Evolutionary conservation across 2,329 filamentous ascomycete genomes (phyloP), one percentile per base, ranked within the genome.

Genomic region (Fusarium mangiferae): DNA sequence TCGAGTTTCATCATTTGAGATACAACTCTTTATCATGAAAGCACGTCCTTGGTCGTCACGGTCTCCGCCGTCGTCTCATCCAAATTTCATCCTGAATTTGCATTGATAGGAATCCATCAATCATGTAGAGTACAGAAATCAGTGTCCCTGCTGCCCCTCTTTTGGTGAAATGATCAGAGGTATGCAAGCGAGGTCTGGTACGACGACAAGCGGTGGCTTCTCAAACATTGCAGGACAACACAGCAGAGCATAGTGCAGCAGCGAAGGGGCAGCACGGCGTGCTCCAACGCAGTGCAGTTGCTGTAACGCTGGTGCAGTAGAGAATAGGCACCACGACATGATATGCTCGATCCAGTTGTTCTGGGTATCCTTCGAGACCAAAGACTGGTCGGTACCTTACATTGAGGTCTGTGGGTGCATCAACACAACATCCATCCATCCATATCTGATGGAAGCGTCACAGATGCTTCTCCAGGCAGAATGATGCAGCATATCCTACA

Each of bases 371-470:
- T 45, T 54, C 46, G 35, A 65, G 61, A 65, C 33, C 41, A 56
- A 56, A 68, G 68, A 69, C 49, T 73, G 71, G 65, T 42, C 59
- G 65, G 76, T 78, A 75, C 77, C 77, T 78, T 77, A 70, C 76
- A 77, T 75, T 69, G 70, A 68, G 56, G 57, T 62, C 57, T 68
- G 60, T 62, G 62, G 52, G 74, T 61, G 67, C 66, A 55, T 63
- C 56, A 54, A 57, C 66, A 74, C 70, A 58, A 58, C 70, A 58
- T 73, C 65, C 48, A 51, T 73, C 65, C 46, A 49, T 51, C 48
- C 70, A 58, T 70, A 56, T 58, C 46, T 59, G 22, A 55, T 60
- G 57, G 63, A 74, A 69, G 61, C 57, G 51, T 68, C 62, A 63
- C 66, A 58, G 58, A 69, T 68, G 62, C 62, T 66, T 66, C 71